phyloP scores from a whole-genome alignment of 2,329 filamentous ascomycete genomes.

The Biscogniauxia mediterranea region DNA sequence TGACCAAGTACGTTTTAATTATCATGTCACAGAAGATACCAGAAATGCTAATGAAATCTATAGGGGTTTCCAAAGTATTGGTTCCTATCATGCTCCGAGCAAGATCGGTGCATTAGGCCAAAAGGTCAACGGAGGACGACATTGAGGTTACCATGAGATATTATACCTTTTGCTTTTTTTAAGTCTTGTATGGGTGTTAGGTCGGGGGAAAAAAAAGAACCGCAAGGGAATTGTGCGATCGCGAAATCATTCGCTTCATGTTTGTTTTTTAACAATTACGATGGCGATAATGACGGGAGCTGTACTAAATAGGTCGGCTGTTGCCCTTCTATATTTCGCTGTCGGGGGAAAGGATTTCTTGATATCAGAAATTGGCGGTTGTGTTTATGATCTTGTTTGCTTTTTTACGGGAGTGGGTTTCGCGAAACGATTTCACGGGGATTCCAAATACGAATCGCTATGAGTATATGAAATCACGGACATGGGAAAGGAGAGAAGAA shows the following conservation, averaged over 20 bases:
- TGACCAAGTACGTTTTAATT: conserved; percentile 50
- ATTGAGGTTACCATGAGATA: neutral
- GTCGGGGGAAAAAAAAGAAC: no score
- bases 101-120: conserved; percentile 10
- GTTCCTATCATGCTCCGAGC: conserved; percentile 54
- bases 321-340: neutral
- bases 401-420: neutral
- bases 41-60: conserved; percentile 27
- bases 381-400: neutral
- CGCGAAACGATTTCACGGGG: neutral
- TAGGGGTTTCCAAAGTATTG: conserved; percentile 65
- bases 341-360: neutral
- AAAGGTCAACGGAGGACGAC: conserved; percentile 16
- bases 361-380: neutral
- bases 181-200: no score
- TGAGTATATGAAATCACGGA: neutral
- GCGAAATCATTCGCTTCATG: no score
- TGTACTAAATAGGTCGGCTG: neutral
- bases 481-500: neutral
- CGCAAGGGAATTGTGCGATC: no score
- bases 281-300: neutral
- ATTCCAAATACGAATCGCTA: neutral
- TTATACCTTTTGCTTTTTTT: neutral
- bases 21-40: neutral
- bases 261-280: neutral